Conservation (phyloP, 148 eudicot genomes). For the Dysphania ambrosioides region DNA sequence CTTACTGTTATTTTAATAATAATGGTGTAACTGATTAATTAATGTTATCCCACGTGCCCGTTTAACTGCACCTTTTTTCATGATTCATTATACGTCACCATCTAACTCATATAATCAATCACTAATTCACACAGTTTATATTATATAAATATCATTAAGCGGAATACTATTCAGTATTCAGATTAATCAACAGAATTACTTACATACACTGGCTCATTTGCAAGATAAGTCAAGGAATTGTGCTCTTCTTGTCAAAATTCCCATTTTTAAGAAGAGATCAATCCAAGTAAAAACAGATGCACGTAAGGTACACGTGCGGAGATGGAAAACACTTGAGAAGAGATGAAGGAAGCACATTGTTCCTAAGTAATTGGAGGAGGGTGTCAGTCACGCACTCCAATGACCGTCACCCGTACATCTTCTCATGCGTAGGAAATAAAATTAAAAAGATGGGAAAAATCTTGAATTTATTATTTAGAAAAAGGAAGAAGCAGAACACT, state of each 20-base stretch:
- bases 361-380: slow-evolving; percentile 21
- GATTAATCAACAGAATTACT: not conserved
- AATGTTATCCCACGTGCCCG: slow-evolving; percentile 24
- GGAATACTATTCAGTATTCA: too few species aligned
- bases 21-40: slow-evolving; percentile 10
- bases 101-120: not conserved
- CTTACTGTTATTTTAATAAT: not conserved
- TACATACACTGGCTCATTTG: not conserved
- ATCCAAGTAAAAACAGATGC: too few species aligned
- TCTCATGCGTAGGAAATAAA: too few species aligned
- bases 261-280: too few species aligned
- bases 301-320: not conserved
- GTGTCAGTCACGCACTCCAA: slow-evolving; percentile 30
- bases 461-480: too few species aligned
- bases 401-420: slow-evolving; percentile 14
- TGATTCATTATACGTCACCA: not conserved
- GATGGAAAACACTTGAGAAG: not conserved
- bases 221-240: not conserved
- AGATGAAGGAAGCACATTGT: slow-evolving; percentile 1
- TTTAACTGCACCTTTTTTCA: not conserved
- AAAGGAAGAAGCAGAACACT: too few species aligned
- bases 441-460: too few species aligned
- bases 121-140: not conserved
- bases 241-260: too few species aligned
- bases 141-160: too few species aligned